Evolutionary conservation across 371 early-diverging fungal genomes (phyloP), one percentile per base, ranked within the genome.

Genomic region (Apophysomyces trapeziformis): DNA sequence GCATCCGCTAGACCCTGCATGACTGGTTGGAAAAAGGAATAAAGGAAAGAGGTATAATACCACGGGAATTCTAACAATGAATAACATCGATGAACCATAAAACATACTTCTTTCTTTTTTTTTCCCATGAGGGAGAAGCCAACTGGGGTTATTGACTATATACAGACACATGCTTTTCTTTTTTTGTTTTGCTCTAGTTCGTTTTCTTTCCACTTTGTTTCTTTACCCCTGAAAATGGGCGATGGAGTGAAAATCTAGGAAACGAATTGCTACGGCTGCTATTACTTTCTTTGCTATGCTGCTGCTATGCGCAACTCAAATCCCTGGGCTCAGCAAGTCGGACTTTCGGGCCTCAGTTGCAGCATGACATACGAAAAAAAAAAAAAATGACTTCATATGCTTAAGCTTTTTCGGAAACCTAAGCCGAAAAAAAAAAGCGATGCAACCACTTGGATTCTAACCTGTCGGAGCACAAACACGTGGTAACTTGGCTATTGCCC

Each of bases 321-420:
- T 45, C 46, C 46, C 46, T 45, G 46, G 46, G 32, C 46, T 45
- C 46, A 45, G 46, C 46, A 45, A 45, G 16, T 45, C 46, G 46
- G 46, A 45, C 46, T 45, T 45, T 45, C 46, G 46, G 46, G 5
- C n/a, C 13, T 45, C 46, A 13, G 13, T 6, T 6, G 46, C 16
- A 45, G 16, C 46, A 45, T 45, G 46, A 45, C 46, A 45, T 14
- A n/a, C 16, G n/a, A 45, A 13, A 45, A 45, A 16, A n/a, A n/a
- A 12, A 45, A 45, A 45, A 45, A 26, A 26, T 45, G 46, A 45
- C 46, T 45, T 45, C 46, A 45, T 45, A 18, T 45, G 46, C 46
- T 45, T 45, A 26, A 26, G 32, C 46, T 45, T 14, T 45, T 45
- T 45, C 46, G 46, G 46, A 45, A 45, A 45, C 46, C 8, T 5